Evolutionary conservation across 345 rosid genomes (phyloP).

Genomic region (Erucastrum elatum): DNA sequence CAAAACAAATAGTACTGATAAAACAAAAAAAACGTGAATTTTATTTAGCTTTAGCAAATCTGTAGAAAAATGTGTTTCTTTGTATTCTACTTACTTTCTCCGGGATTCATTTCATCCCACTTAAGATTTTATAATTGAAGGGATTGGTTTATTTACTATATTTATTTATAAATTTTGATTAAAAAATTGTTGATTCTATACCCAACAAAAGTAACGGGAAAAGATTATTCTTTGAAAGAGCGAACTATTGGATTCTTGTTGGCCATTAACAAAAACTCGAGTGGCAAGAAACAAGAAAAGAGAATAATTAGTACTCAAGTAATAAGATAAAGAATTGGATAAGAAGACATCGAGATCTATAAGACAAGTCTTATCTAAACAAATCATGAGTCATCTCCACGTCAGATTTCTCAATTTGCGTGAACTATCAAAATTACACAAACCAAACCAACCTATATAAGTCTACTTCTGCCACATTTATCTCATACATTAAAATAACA

Average conservation of each 20-base stretch:
- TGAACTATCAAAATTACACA: neutral
- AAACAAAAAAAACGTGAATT: too few relatives aligned
- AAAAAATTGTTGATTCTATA: neutral
- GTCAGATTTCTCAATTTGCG: conserved; percentile 9
- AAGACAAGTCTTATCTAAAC: conserved; percentile 45
- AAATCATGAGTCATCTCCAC: conserved; percentile 28
- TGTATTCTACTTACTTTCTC: too few relatives aligned
- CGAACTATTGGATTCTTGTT: conserved; percentile 8
- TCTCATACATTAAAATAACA: neutral
- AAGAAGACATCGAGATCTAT: conserved; percentile 36
- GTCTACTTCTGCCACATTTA: neutral
- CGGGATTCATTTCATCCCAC: too few relatives aligned
- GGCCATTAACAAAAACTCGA: conserved; percentile 12
- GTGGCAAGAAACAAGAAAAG: neutral
- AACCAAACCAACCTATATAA: conserved; percentile 15
- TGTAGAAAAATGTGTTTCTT: too few relatives aligned
- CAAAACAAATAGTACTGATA: too few relatives aligned
- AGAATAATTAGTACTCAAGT: neutral
- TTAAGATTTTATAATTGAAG: too few relatives aligned
- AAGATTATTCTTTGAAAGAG: neutral
- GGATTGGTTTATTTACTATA: neutral
- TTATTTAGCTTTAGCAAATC: too few relatives aligned
- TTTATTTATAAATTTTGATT: neutral
- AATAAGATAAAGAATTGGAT: conserved; percentile 21
- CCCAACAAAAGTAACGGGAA: neutral